A percentile compares a stretch with the other conserved stretches of the same genome.
These are phyloP conservation scores for Talaromyces amestolkiae DNA, from an alignment of 2,329 filamentous ascomycete species.

Conservation along the genomic window DNA sequence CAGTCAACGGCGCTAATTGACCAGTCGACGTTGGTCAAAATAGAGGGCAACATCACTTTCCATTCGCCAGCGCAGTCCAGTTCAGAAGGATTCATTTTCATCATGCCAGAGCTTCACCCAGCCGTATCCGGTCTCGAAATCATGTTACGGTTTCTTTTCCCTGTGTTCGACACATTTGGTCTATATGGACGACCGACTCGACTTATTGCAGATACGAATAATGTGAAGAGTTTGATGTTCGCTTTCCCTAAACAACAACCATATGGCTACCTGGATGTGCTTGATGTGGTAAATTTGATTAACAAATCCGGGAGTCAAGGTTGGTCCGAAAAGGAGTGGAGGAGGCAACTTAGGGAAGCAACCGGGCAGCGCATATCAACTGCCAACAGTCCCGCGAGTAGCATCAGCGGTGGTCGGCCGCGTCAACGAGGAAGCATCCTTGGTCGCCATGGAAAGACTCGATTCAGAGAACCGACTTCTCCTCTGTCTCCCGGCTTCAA, in stretches of 20 bases:
- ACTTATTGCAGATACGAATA: slow-evolving; percentile 81
- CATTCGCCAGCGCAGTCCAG: slow-evolving; percentile 74
- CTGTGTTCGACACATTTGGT: slow-evolving; percentile 87
- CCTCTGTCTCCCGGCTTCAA: slow-evolving; percentile 31
- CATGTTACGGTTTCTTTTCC: slow-evolving; percentile 88
- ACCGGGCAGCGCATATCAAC: slow-evolving; percentile 57
- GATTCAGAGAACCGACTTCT: slow-evolving; percentile 30
- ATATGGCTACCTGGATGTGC: slow-evolving; percentile 85
- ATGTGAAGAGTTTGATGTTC: slow-evolving; percentile 92
- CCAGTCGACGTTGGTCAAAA: slow-evolving; percentile 87
- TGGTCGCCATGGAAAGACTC: slow-evolving; percentile 35
- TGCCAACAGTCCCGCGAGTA: slow-evolving; percentile 46
- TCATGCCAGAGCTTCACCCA: slow-evolving; percentile 94
- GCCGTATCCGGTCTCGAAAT: slow-evolving; percentile 93
- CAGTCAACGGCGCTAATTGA: slow-evolving; percentile 92
- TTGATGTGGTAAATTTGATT: slow-evolving; percentile 80
- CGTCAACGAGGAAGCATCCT: slow-evolving; percentile 40
- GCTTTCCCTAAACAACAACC: slow-evolving; percentile 86
- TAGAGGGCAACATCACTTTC: slow-evolving; percentile 87
- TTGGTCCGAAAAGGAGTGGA: slow-evolving; percentile 89
- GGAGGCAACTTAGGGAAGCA: slow-evolving; percentile 80
- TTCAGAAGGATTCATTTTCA: slow-evolving; percentile 91
- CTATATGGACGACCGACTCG: slow-evolving; percentile 87
- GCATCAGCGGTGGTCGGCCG: slow-evolving; percentile 57
- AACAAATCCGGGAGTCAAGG: slow-evolving; percentile 69